Conservation (phyloP, 352 stramenopile genomes). For the Saprolegnia diclina region DNA sequence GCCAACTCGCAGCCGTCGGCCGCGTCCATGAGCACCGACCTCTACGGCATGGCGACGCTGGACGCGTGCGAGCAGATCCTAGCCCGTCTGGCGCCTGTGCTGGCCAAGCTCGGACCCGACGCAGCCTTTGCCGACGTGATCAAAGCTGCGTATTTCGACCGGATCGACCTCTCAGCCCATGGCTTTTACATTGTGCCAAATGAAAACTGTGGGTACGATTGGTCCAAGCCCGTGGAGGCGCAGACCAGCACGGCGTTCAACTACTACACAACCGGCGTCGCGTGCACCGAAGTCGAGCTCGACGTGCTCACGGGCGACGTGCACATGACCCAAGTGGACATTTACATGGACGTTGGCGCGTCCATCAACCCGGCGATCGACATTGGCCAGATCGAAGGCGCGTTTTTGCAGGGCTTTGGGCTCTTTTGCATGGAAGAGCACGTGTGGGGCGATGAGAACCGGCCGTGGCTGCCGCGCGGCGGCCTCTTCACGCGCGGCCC, state of each 20-base stretch:
- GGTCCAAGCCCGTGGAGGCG: slow-evolving; percentile 74
- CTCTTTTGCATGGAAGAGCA: slow-evolving; percentile 93
- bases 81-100: slow-evolving; percentile 80
- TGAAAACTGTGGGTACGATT: slow-evolving; percentile 91
- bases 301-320: slow-evolving; percentile 94
- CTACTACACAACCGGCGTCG: slow-evolving; percentile 95
- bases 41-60: slow-evolving; percentile 96
- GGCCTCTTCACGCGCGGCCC: slow-evolving; percentile 92
- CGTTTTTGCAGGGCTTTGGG: slow-evolving; percentile 95
- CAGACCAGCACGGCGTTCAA: slow-evolving; percentile 93
- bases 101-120: slow-evolving; percentile 58
- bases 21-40: slow-evolving; percentile 93
- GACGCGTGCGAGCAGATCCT: slow-evolving; percentile 95
- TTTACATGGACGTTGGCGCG: slow-evolving; percentile 89
- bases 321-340: slow-evolving; percentile 70
- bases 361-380: slow-evolving; percentile 97
- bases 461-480: slow-evolving; percentile 90
- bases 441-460: slow-evolving; percentile 90
- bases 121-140: slow-evolving; percentile 80
- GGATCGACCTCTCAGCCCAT: slow-evolving; percentile 92
- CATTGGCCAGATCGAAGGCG: slow-evolving; percentile 97
- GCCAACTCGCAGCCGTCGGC: slow-evolving; percentile 92
- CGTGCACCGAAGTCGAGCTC: slow-evolving; percentile 90
- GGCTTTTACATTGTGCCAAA: slow-evolving; percentile 93
- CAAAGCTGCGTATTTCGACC: slow-evolving; percentile 87